Conservation (phyloP, 2,329 filamentous ascomycete genomes). For the Fusarium subtropicale region DNA sequence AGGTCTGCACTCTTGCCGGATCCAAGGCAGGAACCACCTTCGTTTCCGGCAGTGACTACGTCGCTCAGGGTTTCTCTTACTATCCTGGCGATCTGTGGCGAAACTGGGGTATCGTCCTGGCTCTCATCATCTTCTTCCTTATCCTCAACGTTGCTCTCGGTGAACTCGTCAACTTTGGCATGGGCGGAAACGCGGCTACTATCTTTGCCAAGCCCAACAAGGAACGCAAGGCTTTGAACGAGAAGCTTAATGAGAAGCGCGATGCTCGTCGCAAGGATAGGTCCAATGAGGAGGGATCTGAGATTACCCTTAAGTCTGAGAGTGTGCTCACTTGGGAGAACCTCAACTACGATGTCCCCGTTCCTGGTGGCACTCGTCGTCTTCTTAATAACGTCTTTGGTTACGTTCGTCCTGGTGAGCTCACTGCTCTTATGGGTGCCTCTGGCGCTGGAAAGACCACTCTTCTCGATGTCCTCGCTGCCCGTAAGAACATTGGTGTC, state of each 20-base stretch:
- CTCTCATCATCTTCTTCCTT: conserved; percentile 80
- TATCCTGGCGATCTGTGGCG: conserved; percentile 77
- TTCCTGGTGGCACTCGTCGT: conserved; percentile 66
- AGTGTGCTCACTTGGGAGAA: conserved; percentile 87
- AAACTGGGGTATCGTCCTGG: conserved; percentile 84
- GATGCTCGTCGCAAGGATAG: conserved; percentile 64
- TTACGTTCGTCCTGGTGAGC: conserved; percentile 79
- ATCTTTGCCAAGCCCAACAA: conserved; percentile 78
- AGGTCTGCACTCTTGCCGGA: conserved; percentile 84
- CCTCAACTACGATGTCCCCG: conserved; percentile 80
- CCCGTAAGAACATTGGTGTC: conserved; percentile 71
- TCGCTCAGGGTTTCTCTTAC: conserved; percentile 76
- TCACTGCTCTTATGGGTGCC: conserved; percentile 84
- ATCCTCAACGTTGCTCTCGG: conserved; percentile 80
- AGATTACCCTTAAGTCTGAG: conserved; percentile 69
- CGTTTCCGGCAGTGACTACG: conserved; percentile 76
- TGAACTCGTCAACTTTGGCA: conserved; percentile 81
- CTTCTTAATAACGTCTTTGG: conserved; percentile 70
- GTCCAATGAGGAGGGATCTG: conserved; percentile 58
- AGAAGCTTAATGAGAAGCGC: conserved; percentile 69
- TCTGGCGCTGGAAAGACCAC: conserved; percentile 92
- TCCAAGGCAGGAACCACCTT: conserved; percentile 71
- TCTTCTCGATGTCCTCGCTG: conserved; percentile 78
- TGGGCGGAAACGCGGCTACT: conserved; percentile 83
- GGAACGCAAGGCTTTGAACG: conserved; percentile 74